Evolutionary conservation across 1,139 yeast species (phyloP).

Genomic region (Blastobotrys buckinghamii): DNA sequence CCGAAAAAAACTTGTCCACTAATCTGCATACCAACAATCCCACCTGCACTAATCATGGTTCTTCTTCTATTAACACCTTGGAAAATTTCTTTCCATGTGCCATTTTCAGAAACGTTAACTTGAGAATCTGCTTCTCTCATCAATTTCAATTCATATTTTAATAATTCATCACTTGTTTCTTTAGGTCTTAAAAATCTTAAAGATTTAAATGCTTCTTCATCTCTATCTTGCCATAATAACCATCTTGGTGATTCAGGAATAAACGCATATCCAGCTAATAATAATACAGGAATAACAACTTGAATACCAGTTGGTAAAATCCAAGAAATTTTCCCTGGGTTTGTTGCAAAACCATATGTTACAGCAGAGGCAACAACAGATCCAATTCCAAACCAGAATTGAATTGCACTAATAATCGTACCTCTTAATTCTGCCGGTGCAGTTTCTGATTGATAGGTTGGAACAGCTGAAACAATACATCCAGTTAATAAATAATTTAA

Average conservation of each 20-base stretch:
- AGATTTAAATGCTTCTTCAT: conserved; percentile 13
- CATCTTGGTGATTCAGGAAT: conserved; percentile 12
- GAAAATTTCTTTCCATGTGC: conserved; percentile 11
- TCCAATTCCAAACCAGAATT: conserved; percentile 2
- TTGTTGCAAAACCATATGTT: background rate
- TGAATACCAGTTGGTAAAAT: conserved; percentile 1
- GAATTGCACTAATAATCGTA: background rate
- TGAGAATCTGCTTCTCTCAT: conserved; percentile 9
- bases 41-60: conserved; percentile 12
- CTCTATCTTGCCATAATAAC: conserved; percentile 12
- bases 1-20: conserved; percentile 14
- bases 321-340: background rate
- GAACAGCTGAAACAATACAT: background rate
- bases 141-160: conserved; percentile 11
- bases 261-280: conserved; percentile 7
- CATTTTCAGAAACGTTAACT: background rate
- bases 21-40: conserved; percentile 13
- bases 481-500: conserved; percentile 1
- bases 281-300: conserved; percentile 10
- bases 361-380: background rate
- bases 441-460: conserved; percentile 3
- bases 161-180: conserved; percentile 1
- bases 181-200: conserved; percentile 2
- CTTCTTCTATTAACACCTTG: conserved; percentile 11
- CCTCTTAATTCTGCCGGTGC: conserved; percentile 5